Conservation (phyloP, 1,284 basidiomycete genomes). For the Athelia psychrophila region DNA sequence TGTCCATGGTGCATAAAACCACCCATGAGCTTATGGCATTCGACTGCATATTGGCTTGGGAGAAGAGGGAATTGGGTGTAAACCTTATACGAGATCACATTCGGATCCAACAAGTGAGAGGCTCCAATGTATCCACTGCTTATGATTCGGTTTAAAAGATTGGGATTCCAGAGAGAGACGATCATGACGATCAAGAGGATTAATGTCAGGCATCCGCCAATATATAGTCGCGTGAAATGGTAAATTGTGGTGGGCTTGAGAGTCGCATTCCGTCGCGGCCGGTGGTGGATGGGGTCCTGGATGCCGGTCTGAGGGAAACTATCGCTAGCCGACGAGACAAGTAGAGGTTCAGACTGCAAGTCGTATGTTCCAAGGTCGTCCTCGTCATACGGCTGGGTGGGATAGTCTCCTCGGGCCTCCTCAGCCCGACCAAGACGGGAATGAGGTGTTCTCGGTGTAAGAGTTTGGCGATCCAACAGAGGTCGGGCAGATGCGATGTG, state of each 20-base stretch:
- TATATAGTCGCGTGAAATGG: slow-evolving; percentile 35
- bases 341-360: slow-evolving; percentile 48
- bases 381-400: slow-evolving; percentile 37
- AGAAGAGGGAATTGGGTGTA: slow-evolving; percentile 59
- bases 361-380: slow-evolving; percentile 32
- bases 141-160: slow-evolving; percentile 42
- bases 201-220: slow-evolving; percentile 44
- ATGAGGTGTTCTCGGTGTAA: slow-evolving; percentile 64
- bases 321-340: slow-evolving; percentile 41
- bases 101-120: slow-evolving; percentile 14
- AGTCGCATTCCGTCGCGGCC: neutral
- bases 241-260: slow-evolving; percentile 17
- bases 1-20: slow-evolving; percentile 48
- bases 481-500: slow-evolving; percentile 32
- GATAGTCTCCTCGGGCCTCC: slow-evolving; percentile 47
- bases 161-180: slow-evolving; percentile 49
- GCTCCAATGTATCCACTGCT: slow-evolving; percentile 19
- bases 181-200: slow-evolving; percentile 50
- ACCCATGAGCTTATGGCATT: slow-evolving; percentile 49
- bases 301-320: slow-evolving; percentile 29
- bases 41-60: slow-evolving; percentile 48
- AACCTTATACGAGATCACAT: slow-evolving; percentile 54
- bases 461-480: slow-evolving; percentile 33
- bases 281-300: neutral
- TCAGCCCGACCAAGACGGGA: slow-evolving; percentile 57